phyloP scores from a whole-genome alignment of 805 yeast species.

The Monosporozyma siamensis region DNA sequence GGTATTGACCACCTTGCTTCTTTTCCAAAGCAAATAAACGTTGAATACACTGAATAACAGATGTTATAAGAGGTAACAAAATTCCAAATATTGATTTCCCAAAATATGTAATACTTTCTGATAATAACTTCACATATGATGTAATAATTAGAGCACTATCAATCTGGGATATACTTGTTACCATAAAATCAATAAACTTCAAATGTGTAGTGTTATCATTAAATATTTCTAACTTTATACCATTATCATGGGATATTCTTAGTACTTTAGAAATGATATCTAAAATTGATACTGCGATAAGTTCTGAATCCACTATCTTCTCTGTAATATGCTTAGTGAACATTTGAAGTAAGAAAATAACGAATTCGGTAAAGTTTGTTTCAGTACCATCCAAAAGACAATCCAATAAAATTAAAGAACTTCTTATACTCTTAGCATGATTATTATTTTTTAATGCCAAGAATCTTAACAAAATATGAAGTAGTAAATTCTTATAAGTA shows the following conservation, averaged over 20 bases:
- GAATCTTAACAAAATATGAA: slow-evolving; percentile 40
- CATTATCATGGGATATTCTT: slow-evolving; percentile 25
- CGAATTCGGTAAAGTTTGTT: slow-evolving; percentile 37
- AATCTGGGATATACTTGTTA: slow-evolving; percentile 40
- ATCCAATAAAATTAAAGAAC: slow-evolving; percentile 38
- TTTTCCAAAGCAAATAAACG: slow-evolving; percentile 14
- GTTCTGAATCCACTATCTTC: slow-evolving; percentile 20
- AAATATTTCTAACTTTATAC: slow-evolving; percentile 26
- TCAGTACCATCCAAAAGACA: slow-evolving; percentile 51
- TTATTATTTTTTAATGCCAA: slow-evolving; percentile 29
- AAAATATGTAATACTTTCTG: slow-evolving; percentile 43
- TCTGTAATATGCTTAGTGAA: slow-evolving; percentile 25
- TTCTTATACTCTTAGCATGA: slow-evolving; percentile 34
- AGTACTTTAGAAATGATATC: slow-evolving; percentile 27
- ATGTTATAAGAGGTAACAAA: slow-evolving; percentile 43
- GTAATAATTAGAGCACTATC: slow-evolving; percentile 32
- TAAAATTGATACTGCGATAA: slow-evolving; percentile 27
- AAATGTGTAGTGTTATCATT: slow-evolving; percentile 25
- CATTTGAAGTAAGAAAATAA: slow-evolving; percentile 34
- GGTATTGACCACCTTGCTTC: slow-evolving; percentile 34
- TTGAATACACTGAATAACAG: slow-evolving; percentile 28
- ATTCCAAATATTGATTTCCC: slow-evolving; percentile 45
- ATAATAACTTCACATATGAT: slow-evolving; percentile 36
- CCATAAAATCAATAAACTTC: slow-evolving; percentile 37
- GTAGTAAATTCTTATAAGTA: slow-evolving; percentile 50